Conservation (phyloP, 2,329 filamentous ascomycete genomes). For the Tricladium varicosporioides region DNA sequence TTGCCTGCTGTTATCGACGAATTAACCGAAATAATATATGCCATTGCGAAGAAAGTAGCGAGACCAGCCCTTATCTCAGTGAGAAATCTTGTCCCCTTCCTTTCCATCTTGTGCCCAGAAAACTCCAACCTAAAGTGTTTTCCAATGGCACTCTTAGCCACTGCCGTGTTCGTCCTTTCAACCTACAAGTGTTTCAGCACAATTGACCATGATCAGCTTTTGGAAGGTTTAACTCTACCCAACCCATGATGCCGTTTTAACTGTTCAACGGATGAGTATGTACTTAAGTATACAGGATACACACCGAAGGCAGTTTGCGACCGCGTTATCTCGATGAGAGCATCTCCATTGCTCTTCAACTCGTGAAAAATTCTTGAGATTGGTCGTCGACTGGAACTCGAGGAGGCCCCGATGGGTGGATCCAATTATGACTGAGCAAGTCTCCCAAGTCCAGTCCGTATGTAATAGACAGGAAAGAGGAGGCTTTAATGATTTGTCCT, state of each 20-base stretch:
- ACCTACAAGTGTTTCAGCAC: slow-evolving; percentile 21
- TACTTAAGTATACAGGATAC: background rate
- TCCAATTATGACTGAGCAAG: too few species aligned
- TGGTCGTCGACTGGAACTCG: background rate
- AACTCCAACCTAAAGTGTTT: slow-evolving; percentile 78
- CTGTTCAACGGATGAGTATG: slow-evolving; percentile 9
- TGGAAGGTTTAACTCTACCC: slow-evolving; percentile 22
- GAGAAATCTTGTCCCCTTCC: slow-evolving; percentile 69
- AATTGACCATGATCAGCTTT: background rate
- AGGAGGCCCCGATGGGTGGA: too few species aligned
- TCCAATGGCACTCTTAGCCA: slow-evolving; percentile 66
- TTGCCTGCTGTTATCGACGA: slow-evolving; percentile 43
- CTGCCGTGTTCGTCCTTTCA: slow-evolving; percentile 36
- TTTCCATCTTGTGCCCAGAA: slow-evolving; percentile 62
- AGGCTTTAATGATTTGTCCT: too few species aligned
- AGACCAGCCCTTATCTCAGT: slow-evolving; percentile 82
- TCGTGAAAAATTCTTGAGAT: background rate
- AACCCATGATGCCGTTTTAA: slow-evolving; percentile 28
- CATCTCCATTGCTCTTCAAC: slow-evolving; percentile 1
- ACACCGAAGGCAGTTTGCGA: slow-evolving; percentile 1
- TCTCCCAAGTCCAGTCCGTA: too few species aligned
- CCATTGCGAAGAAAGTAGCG: slow-evolving; percentile 69
- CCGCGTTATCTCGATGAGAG: background rate
- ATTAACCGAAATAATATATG: slow-evolving; percentile 70
- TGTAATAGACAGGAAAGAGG: too few species aligned